Base-by-base conservation (phyloP, 2,329 filamentous ascomycete species). In the Cladorrhinum sp. region DNA sequence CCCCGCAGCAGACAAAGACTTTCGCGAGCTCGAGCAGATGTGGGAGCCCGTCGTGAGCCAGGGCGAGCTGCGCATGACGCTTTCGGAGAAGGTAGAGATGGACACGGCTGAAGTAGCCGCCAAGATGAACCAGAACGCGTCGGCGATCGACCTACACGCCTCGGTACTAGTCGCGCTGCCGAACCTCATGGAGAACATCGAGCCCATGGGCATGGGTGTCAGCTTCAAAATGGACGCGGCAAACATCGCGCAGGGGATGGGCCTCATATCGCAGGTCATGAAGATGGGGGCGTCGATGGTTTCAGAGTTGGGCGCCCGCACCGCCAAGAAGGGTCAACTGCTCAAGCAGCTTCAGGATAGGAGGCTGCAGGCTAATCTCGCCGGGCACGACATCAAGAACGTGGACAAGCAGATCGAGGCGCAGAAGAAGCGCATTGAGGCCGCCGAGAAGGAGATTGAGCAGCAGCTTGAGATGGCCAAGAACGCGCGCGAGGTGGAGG, bases 301-400 rank as follows among this genome's bases (percentile, higher is more conserved):
- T 2, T 2, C 51, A 2, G 38, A 38, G 52, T 5, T 41, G 24
- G 2, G 2, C 27, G 13, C 22, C 29, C 13, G 10, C 2, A 38
- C 24, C 24, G 23, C 50, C 10, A 24, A n/a, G 3, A 60, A 55
- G 22, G 58, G 16, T 13, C 3, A 13, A 20, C 8, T 49, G 20
- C 23, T 24, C 20, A 23, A 29, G 10, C 67, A 69, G 56, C 60
- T 70, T 2, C 70, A 74, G 51, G 71, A 74, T 3, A 63, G 71
- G 3, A 9, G 59, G 13, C 57, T 64, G 13, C 63, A 69, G 55
- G 68, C 67, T 22, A 75, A 75, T 59, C 55, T 55, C 4, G 59
- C 59, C 1, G 73, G 71, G 1, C 41, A 54, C 24, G 72, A 74
- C 20, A 64, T 75, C 63, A 70, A 68, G 55, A 41, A 50, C 13